Evolutionary conservation across 345 rosid species (phyloP).

Genomic region (Rhodamnia rubescens): DNA sequence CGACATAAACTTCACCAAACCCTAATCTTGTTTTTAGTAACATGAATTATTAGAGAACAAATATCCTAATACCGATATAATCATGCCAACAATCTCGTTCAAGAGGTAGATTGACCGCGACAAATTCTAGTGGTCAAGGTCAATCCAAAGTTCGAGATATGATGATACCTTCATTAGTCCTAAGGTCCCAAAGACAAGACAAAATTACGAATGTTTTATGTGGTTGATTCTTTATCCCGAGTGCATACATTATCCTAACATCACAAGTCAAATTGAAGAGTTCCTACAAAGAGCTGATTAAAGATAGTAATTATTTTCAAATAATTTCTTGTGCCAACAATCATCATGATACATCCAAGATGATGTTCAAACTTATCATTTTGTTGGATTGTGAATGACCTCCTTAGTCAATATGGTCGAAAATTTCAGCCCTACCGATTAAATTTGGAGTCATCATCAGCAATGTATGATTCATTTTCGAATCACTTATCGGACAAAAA

Average conservation of each 20-base stretch:
- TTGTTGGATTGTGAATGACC: neutral
- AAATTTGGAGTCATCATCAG: no score
- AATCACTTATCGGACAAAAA: neutral
- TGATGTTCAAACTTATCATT: neutral
- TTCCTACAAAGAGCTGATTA: neutral
- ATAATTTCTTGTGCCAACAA: neutral
- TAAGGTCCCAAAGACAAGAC: neutral
- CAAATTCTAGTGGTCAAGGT: neutral
- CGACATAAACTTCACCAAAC: neutral
- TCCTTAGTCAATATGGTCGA: neutral
- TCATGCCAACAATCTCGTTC: neutral
- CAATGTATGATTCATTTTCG: neutral
- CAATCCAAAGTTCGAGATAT: neutral
- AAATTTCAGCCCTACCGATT: neutral
- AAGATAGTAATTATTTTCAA: neutral
- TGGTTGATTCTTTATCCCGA: neutral
- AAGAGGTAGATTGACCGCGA: neutral
- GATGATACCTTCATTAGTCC: neutral
- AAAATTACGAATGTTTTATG: neutral
- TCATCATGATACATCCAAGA: neutral
- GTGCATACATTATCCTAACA: neutral
- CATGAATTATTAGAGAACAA: neutral
- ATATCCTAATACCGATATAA: neutral
- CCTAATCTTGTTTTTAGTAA: neutral
- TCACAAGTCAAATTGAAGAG: neutral